These are phyloP conservation scores for Boletus coccyginus DNA, from an alignment of 768 basidiomycete genomes.

Conservation along the genomic window DNA sequence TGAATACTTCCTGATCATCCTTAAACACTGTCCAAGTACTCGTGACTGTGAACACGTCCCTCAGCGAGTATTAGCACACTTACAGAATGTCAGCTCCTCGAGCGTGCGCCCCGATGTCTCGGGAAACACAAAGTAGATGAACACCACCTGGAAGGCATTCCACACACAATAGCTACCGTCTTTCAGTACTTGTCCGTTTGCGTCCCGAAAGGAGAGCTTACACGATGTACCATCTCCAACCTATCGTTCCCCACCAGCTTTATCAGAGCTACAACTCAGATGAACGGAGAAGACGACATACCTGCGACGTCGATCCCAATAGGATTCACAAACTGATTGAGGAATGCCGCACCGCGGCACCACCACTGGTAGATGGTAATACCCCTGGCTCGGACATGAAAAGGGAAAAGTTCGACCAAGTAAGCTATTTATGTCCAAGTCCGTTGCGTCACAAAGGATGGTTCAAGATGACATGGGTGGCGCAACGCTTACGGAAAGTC, in stretches of 20 bases:
- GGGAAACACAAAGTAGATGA: too few species aligned
- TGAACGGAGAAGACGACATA: background rate
- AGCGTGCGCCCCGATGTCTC: background rate
- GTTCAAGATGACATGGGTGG: background rate
- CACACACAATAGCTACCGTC: slow-evolving; percentile 5
- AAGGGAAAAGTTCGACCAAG: slow-evolving; percentile 69
- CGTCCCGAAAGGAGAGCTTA: too few species aligned
- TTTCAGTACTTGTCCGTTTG: slow-evolving; percentile 1
- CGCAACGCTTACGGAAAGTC: background rate
- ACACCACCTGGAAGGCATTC: too few species aligned
- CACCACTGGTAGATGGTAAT: slow-evolving; percentile 61
- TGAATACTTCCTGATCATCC: background rate
- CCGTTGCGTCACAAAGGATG: background rate
- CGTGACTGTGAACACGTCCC: slow-evolving; percentile 12
- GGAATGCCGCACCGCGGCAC: slow-evolving; percentile 35
- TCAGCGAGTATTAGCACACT: slow-evolving; percentile 17
- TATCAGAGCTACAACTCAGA: background rate
- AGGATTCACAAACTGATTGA: slow-evolving; percentile 14
- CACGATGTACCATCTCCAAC: too few species aligned
- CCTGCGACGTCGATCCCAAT: slow-evolving; percentile 17
- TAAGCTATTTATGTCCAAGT: slow-evolving; percentile 40
- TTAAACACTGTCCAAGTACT: slow-evolving; percentile 1
- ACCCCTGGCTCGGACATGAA: slow-evolving; percentile 57
- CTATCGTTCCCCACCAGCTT: background rate
- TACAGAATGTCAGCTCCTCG: slow-evolving; percentile 19